These are phyloP conservation scores for Elymus sibiricus DNA, from an alignment of 176 grass and related monocot species.

Conservation along the genomic window DNA sequence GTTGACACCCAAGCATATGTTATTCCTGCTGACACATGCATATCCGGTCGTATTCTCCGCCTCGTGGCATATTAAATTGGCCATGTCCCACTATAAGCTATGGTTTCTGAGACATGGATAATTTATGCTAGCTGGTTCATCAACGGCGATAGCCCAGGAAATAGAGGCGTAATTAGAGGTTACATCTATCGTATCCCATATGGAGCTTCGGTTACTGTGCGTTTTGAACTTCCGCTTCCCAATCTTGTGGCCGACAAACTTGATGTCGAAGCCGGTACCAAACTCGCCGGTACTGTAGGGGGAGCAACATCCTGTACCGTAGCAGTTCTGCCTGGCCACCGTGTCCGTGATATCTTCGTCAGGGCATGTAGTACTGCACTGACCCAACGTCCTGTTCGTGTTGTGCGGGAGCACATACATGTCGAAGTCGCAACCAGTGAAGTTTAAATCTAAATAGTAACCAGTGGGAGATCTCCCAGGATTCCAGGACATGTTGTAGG, in stretches of 20 bases:
- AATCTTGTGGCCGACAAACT: background rate
- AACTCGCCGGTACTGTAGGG: accelerated
- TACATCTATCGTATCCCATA: background rate
- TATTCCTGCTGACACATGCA: slow-evolving; percentile 18
- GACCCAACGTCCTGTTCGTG: accelerated
- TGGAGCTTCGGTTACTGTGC: background rate
- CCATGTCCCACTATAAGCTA: background rate
- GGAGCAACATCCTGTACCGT: slow-evolving; percentile 13
- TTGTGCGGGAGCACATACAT: background rate
- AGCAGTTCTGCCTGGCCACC: background rate
- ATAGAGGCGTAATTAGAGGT: background rate
- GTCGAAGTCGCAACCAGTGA: background rate
- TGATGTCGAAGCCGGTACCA: background rate
- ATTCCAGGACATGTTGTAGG: background rate
- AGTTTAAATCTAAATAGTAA: accelerated
- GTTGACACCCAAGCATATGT: background rate
- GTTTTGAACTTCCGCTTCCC: background rate
- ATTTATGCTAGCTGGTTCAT: background rate
- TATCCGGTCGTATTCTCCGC: background rate
- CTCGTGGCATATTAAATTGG: slow-evolving; percentile 9
- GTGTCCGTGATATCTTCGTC: background rate
- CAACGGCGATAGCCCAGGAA: background rate
- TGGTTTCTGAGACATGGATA: background rate
- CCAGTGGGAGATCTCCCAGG: background rate
- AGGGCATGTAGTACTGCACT: background rate